These are phyloP conservation scores for Nannochloropsis salina DNA, from an alignment of 108 stramenopile species.

Conservation along the genomic window DNA sequence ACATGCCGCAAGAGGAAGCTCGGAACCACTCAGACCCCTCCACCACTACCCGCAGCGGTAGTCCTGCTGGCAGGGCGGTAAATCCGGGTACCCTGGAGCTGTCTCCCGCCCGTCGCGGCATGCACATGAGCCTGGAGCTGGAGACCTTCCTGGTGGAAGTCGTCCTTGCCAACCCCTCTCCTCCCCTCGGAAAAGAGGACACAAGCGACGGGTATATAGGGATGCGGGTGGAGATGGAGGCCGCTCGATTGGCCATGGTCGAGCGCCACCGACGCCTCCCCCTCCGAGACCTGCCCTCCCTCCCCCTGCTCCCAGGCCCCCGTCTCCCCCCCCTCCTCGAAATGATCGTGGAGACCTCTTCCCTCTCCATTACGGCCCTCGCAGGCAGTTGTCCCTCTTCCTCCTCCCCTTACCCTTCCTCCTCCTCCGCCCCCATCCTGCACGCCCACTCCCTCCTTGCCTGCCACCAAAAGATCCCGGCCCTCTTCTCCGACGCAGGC, in stretches of 20 bases:
- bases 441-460: not conserved
- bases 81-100: too few species aligned
- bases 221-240: not conserved
- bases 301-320: too few species aligned
- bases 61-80: not conserved
- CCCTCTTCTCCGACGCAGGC: slow-evolving; percentile 15
- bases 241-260: not conserved
- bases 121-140: not conserved
- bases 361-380: not conserved
- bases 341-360: too few species aligned
- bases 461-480: not conserved
- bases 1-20: not conserved
- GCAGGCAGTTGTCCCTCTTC: not conserved
- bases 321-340: not conserved
- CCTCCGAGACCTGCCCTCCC: not conserved
- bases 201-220: not conserved
- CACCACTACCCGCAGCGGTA: not conserved
- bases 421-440: not conserved
- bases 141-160: not conserved
- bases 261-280: not conserved
- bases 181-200: not conserved
- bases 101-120: not conserved
- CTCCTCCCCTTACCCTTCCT: not conserved
- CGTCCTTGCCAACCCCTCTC: slow-evolving; percentile 15
- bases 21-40: too few species aligned